A percentile compares a stretch with the other conserved stretches of the same genome.
These are phyloP conservation scores for Kalanchoe fedtschenkoi DNA, from an alignment of 164 flowering plant genomes.

Conservation along the genomic window DNA sequence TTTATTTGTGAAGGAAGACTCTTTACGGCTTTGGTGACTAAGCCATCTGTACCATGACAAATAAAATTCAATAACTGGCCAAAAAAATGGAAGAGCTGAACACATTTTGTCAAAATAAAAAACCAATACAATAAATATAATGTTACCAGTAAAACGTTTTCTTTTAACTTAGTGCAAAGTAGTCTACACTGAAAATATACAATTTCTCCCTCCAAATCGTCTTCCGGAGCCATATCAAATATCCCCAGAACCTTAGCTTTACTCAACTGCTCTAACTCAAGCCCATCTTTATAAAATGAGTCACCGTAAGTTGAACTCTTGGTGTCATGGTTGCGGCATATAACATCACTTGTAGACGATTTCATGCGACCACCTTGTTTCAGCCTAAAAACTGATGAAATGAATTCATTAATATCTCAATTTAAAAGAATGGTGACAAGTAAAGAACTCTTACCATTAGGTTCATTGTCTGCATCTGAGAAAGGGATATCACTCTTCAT, in stretches of 20 bases:
- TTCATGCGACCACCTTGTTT: slow-evolving; percentile 14
- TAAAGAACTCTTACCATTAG: slow-evolving; percentile 24
- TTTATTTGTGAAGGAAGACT: slow-evolving; percentile 68
- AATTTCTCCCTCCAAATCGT: slow-evolving; percentile 89
- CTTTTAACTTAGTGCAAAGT: slow-evolving; percentile 38
- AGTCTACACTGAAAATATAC: slow-evolving; percentile 66
- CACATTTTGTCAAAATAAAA: slow-evolving; percentile 33
- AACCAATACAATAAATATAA: slow-evolving; percentile 2
- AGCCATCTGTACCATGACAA: slow-evolving; percentile 42
- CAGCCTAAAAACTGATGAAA: slow-evolving; percentile 27
- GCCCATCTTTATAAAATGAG: slow-evolving; percentile 12
- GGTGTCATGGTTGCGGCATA: slow-evolving; percentile 20
- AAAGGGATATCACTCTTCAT: slow-evolving; percentile 17
- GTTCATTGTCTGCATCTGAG: slow-evolving; percentile 9
- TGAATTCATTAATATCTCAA: slow-evolving; percentile 6
- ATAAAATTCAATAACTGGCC: slow-evolving; percentile 4
- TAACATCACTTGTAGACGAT: slow-evolving; percentile 22
- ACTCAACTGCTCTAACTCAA: slow-evolving; percentile 29
- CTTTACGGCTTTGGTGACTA: slow-evolving; percentile 46
- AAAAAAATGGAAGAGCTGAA: slow-evolving; percentile 10
- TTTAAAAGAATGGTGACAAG: background rate
- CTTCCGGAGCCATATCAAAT: slow-evolving; percentile 50
- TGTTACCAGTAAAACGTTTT: slow-evolving; percentile 50
- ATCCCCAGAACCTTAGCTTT: slow-evolving; percentile 42
- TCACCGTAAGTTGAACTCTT: slow-evolving; percentile 15